Evolutionary conservation across 306 rosid genomes (phyloP).

Genomic region (Cicer yamashitae): DNA sequence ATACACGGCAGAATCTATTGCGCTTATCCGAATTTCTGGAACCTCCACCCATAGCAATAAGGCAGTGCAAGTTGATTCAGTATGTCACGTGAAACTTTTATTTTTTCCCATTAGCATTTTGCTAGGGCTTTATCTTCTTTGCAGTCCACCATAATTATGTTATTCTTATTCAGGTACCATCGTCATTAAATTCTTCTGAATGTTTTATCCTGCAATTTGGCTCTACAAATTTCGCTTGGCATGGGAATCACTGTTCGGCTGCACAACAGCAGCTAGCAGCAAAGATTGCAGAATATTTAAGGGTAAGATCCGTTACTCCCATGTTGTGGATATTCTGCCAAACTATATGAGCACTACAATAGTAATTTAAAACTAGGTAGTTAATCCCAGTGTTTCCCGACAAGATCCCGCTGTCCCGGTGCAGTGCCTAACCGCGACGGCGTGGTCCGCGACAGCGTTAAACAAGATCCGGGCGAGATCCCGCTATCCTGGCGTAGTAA

Average conservation of each 20-base stretch:
- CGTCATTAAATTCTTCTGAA: conserved; percentile 83
- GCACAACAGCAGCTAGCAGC: conserved; percentile 92
- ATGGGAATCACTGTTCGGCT: conserved; percentile 75
- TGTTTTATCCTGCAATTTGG: conserved; percentile 90
- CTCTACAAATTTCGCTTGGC: conserved; percentile 80
- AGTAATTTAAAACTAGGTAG: conserved; percentile 14
- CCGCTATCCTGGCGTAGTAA: too few species aligned
- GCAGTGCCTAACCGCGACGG: too few species aligned
- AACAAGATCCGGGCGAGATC: too few species aligned
- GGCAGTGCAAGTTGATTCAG: conserved; percentile 87
- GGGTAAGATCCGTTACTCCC: conserved; percentile 56
- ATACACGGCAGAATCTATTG: conserved; percentile 70
- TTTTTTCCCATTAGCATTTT: conserved; percentile 27
- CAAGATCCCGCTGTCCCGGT: too few species aligned
- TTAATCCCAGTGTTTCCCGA: too few species aligned
- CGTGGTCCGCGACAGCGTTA: too few species aligned
- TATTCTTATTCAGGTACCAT: conserved; percentile 71
- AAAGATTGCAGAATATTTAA: conserved; percentile 85
- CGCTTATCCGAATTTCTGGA: conserved; percentile 78
- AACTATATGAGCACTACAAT: conserved; percentile 26
- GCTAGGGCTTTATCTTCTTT: conserved; percentile 19
- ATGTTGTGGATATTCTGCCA: conserved; percentile 20
- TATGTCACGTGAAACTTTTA: conserved; percentile 51
- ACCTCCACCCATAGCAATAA: conserved; percentile 73
- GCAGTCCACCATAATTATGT: conserved; percentile 21